Conservation (phyloP, 768 basidiomycete genomes). For the Tremella yokohamensis region DNA sequence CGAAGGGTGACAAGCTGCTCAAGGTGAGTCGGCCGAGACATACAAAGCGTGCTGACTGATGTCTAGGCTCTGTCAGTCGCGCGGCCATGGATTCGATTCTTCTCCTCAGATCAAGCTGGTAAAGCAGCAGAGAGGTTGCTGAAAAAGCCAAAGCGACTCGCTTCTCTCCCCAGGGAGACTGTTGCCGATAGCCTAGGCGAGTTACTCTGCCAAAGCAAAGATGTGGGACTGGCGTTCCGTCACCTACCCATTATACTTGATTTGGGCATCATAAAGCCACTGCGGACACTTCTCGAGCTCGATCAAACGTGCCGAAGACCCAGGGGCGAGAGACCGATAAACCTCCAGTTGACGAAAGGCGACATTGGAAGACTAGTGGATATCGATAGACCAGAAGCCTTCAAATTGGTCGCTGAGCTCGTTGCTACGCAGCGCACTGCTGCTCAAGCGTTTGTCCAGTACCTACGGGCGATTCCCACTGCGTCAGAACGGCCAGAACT, state of each 20-base stretch:
- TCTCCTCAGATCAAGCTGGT: slow-evolving; percentile 11
- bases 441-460: too few species aligned
- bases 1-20: slow-evolving; percentile 20
- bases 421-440: neutral
- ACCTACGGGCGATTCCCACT: too few species aligned
- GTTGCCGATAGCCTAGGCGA: slow-evolving; percentile 13
- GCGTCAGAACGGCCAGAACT: too few species aligned
- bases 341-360: neutral
- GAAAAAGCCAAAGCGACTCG: slow-evolving; percentile 13
- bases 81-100: slow-evolving; percentile 34
- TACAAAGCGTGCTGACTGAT: slow-evolving; percentile 4
- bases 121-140: slow-evolving; percentile 11
- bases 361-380: neutral
- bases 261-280: neutral
- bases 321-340: neutral
- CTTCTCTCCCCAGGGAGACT: slow-evolving; percentile 8
- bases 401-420: neutral
- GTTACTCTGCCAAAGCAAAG: slow-evolving; percentile 6
- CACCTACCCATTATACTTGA: slow-evolving; percentile 16
- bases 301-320: neutral
- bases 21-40: slow-evolving; percentile 13
- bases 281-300: neutral
- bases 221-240: slow-evolving; percentile 19
- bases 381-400: neutral
- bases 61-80: slow-evolving; percentile 28